Evolutionary conservation across 1,139 yeast genomes (phyloP).

Genomic region (Kodamaea sp.): DNA sequence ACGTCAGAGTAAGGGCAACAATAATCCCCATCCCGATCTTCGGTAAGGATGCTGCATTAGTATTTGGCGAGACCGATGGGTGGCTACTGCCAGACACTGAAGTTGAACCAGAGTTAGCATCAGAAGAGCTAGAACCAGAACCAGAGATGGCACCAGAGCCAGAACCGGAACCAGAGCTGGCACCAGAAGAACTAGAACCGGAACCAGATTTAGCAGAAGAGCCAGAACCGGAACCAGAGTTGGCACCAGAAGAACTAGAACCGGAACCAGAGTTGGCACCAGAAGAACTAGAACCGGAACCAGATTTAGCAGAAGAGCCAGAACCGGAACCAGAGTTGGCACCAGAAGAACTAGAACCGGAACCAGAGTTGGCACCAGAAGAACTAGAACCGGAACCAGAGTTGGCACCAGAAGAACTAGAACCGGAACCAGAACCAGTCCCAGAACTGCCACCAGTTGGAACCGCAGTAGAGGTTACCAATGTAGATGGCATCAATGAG

Average conservation of each 20-base stretch:
- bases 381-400: conserved; percentile 10
- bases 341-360: conserved; percentile 10
- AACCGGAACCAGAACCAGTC: conserved; percentile 5
- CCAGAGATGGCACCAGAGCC: conserved; percentile 1
- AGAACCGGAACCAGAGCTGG: conserved; percentile 1
- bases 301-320: conserved; percentile 7
- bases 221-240: neutral
- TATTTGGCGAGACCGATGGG: no score
- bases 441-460: neutral
- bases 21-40: no score
- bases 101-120: neutral
- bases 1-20: no score
- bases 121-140: conserved; percentile 1
- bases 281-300: conserved; percentile 4
- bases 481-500: conserved; percentile 4
- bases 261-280: no score
- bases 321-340: conserved; percentile 6
- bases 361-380: conserved; percentile 6
- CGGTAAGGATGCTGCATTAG: no score
- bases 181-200: conserved; percentile 3
- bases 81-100: neutral
- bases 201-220: conserved; percentile 3
- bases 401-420: conserved; percentile 12
- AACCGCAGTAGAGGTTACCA: no score
- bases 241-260: neutral